Evolutionary conservation across 768 basidiomycete genomes (phyloP).

Genomic region (Exsudoporus frostii): DNA sequence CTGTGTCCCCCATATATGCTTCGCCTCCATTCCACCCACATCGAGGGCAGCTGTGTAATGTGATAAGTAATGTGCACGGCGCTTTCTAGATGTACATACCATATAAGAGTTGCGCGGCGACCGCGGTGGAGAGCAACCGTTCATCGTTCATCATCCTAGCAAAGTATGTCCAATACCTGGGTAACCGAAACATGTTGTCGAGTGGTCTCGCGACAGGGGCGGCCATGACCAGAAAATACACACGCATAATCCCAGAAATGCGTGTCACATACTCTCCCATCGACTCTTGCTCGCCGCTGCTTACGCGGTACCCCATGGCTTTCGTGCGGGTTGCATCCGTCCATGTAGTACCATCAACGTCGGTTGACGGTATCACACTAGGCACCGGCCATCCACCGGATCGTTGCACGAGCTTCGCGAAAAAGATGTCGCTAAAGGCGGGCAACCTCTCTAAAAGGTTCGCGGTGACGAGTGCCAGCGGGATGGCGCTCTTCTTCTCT

Average conservation of each 20-base stretch:
- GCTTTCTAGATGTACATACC: constrained; percentile 36
- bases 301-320: constrained; percentile 55
- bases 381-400: constrained; percentile 89
- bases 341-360: constrained; percentile 51
- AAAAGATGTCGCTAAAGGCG: constrained; percentile 71
- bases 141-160: constrained; percentile 55
- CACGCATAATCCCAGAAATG: constrained; percentile 75
- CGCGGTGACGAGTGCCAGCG: constrained; percentile 70
- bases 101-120: constrained; percentile 66
- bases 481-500: constrained; percentile 78
- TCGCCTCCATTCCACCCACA: constrained; percentile 61
- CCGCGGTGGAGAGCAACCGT: constrained; percentile 49
- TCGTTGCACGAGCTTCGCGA: constrained; percentile 80
- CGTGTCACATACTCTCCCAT: constrained; percentile 61
- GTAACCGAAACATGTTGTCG: constrained; percentile 50
- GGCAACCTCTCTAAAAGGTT: constrained; percentile 60
- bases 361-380: constrained; percentile 48
- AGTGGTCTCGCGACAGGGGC: constrained; percentile 40
- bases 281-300: constrained; percentile 47
- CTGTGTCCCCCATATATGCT: constrained; percentile 69
- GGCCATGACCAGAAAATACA: constrained; percentile 75
- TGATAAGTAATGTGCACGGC: constrained; percentile 8
- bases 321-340: constrained; percentile 40
- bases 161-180: constrained; percentile 72
- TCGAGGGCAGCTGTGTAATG: constrained; percentile 58